Evolutionary conservation across 495 filamentous ascomycete species (phyloP), one percentile per base, ranked within the genome.

Genomic region (Friedmanniomyces endolithicus): DNA sequence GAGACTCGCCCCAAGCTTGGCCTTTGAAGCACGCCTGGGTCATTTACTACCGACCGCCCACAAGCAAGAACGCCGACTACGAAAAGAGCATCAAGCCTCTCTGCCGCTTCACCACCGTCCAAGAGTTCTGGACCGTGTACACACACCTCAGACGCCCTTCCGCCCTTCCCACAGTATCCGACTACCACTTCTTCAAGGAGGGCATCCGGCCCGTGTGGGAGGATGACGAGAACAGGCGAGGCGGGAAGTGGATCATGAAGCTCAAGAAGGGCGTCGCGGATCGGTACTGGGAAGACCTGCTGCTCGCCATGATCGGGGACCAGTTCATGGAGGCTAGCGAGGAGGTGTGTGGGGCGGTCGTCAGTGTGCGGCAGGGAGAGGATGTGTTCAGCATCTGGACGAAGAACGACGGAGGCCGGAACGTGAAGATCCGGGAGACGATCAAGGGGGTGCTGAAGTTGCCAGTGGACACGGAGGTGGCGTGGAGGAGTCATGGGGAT

Each of bases 341-440:
- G 58, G 94, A 97, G 66, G 84, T 98, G 35, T 97, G 92, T 63
- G 92, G 92, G 55, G 85, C 82, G 45, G 94, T 98, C 11, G 74
- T 98, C 34, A 96, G 90, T 67, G 87, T 98, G 51, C 77, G 92
- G 53, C 90, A 88, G 67, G 90, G 90, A 22, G 92, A 98, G 72
- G 92, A 98, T 64, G 90, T 97, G 39, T 77, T 98, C 67, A 95
- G 88, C 72, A 87, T 98, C 63, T 98, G 92, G 92, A 94, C 89
- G 41, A 85, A 87, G 65, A 88, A 86, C 61, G 84, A 92, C 61
- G 90, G 90, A 17, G 86, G 87, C 59, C 81, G 87, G 64, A 94
- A 94, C 70, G 86, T 97, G 65, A 97, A 96, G 75, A 95, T 98
- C 60, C 83, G 89, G 88, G 88, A 97, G 75, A 92, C 86, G 23